Conservation (phyloP, 495 filamentous ascomycete genomes). For the Chaetomium cochliodes region DNA sequence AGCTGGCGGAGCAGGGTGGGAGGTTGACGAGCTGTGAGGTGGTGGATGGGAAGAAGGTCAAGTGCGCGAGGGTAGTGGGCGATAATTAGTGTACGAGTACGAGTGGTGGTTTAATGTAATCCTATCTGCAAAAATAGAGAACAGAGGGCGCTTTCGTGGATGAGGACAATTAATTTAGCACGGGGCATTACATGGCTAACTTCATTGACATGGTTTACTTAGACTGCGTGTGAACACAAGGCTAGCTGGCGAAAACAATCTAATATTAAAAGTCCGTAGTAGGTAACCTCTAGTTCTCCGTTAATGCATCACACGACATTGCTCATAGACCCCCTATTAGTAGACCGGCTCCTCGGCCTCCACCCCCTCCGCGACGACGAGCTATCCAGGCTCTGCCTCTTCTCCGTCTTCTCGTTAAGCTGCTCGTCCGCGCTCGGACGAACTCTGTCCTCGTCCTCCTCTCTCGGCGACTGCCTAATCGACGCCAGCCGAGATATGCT, state of each 20-base stretch:
- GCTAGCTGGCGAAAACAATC: background rate
- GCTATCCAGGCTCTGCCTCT: constrained; percentile 39
- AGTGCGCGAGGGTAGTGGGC: constrained; percentile 23
- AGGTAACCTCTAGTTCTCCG: background rate
- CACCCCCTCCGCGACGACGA: constrained; percentile 19
- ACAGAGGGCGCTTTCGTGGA: background rate
- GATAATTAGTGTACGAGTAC: background rate
- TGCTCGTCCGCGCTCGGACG: constrained; percentile 8
- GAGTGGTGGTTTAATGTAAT: background rate
- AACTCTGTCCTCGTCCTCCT: constrained; percentile 22
- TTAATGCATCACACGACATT: constrained; percentile 21
- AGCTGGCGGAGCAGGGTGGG: constrained; percentile 29
- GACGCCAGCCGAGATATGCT: constrained; percentile 25
- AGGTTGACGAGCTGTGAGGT: constrained; percentile 30
- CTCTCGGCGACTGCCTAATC: constrained; percentile 28
- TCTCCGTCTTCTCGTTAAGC: constrained; percentile 23
- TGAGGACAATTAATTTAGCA: background rate
- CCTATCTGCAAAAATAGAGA: background rate
- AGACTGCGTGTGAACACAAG: no score
- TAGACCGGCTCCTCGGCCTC: constrained; percentile 20
- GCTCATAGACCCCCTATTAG: constrained; percentile 15
- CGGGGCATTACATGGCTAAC: background rate
- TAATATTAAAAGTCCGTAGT: background rate
- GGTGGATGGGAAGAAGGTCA: constrained; percentile 15
- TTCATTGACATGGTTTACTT: background rate